Evolutionary conservation across 768 basidiomycete genomes (phyloP).

Genomic region (Neoboletus subvelutipes): DNA sequence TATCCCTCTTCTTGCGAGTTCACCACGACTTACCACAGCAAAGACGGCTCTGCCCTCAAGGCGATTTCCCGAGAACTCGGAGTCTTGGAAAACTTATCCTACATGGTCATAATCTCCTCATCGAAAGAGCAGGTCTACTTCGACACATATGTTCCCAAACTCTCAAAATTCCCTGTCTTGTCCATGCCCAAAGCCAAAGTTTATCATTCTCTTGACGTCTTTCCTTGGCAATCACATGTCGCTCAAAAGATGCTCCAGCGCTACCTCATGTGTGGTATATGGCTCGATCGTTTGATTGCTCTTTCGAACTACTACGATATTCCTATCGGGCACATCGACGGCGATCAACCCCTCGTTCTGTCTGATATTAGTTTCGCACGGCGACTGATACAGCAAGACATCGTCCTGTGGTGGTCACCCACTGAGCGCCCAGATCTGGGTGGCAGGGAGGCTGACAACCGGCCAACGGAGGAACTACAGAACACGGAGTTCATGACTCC

Average conservation of each 20-base stretch:
- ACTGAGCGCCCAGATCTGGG: constrained; percentile 89
- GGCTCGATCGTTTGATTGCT: constrained; percentile 76
- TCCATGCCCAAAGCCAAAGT: constrained; percentile 80
- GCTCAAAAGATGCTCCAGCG: constrained; percentile 81
- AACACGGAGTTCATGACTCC: constrained; percentile 82
- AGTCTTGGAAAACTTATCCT: constrained; percentile 68
- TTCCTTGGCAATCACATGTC: constrained; percentile 87
- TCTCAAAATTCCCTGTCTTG: constrained; percentile 83
- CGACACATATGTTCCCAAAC: constrained; percentile 65
- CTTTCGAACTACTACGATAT: constrained; percentile 91
- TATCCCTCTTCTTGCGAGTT: constrained; percentile 69
- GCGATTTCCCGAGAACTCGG: constrained; percentile 87
- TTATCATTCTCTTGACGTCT: constrained; percentile 73
- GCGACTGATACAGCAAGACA: constrained; percentile 81
- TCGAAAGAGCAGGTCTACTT: constrained; percentile 82
- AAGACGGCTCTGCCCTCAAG: constrained; percentile 76
- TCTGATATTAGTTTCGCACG: constrained; percentile 92
- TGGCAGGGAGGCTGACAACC: constrained; percentile 84
- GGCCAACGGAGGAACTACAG: constrained; percentile 72
- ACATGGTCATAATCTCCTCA: constrained; percentile 82
- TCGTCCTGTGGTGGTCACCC: constrained; percentile 96
- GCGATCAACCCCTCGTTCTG: constrained; percentile 84
- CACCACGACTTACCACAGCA: constrained; percentile 72
- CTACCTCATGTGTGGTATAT: constrained; percentile 73
- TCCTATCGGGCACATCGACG: constrained; percentile 89